These are phyloP conservation scores for Apiospora arundinis DNA, from an alignment of 2,329 filamentous ascomycete genomes.

Conservation along the genomic window DNA sequence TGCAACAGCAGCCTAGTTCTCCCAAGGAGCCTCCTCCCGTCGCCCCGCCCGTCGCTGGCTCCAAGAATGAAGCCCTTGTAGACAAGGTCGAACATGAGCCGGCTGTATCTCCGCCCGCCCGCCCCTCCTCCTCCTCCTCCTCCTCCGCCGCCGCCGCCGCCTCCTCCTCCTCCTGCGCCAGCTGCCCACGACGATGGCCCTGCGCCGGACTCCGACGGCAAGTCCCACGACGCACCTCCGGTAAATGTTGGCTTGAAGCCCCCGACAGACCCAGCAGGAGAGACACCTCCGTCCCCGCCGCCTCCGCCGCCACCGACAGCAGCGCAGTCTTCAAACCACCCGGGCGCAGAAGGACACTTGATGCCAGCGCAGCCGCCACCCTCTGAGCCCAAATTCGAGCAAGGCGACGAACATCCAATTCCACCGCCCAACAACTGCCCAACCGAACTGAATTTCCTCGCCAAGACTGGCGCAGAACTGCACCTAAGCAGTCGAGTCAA, in stretches of 20 bases:
- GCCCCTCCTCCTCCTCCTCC: not conserved
- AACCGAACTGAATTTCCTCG: constrained; percentile 36
- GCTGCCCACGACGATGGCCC: not conserved
- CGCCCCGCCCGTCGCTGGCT: not conserved
- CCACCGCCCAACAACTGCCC: constrained; percentile 31
- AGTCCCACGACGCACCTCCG: not conserved
- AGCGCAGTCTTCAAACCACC: not conserved
- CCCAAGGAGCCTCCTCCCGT: not conserved
- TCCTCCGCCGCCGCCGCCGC: no score
- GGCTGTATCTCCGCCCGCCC: not conserved
- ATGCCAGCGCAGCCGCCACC: not conserved
- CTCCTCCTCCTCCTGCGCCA: not conserved
- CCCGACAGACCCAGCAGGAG: not conserved
- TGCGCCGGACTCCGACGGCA: not conserved
- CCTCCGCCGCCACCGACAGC: not conserved
- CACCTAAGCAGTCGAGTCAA: constrained; percentile 48
- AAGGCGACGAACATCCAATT: constrained; percentile 20
- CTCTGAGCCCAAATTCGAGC: not conserved
- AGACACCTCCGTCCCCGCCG: not conserved
- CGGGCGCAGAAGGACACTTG: not conserved
- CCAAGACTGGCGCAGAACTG: constrained; percentile 29
- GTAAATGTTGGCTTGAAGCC: not conserved
- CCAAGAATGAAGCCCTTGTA: not conserved
- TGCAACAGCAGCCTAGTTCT: constrained; percentile 22
- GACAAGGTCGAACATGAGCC: not conserved